Conservation (phyloP, 768 basidiomycete genomes). For the Artomyces pyxidatus region DNA sequence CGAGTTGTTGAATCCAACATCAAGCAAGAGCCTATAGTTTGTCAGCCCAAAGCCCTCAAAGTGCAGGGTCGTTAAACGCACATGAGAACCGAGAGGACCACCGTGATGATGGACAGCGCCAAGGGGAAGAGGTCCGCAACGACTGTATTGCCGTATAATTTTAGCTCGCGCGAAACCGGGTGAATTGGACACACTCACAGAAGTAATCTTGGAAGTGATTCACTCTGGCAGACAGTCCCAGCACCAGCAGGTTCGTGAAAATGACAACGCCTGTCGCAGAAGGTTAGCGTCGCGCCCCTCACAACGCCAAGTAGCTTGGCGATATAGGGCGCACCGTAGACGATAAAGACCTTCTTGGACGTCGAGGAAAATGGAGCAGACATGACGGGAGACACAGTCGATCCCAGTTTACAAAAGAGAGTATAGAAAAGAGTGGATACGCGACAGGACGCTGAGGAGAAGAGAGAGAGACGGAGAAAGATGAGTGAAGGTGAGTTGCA, state of each 20-base stretch:
- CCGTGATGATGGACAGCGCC: slow-evolving; percentile 44
- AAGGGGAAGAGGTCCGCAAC: slow-evolving; percentile 56
- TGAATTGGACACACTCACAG: slow-evolving; percentile 33
- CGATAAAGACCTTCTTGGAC: slow-evolving; percentile 1
- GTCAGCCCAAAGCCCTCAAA: neutral
- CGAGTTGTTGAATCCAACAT: slow-evolving; percentile 33
- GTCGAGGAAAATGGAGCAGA: neutral
- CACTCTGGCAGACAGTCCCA: slow-evolving; percentile 45
- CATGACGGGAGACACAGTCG: neutral
- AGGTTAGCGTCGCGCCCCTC: neutral
- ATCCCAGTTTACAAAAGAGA: neutral
- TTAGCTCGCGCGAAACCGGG: neutral
- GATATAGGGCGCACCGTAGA: slow-evolving; percentile 3
- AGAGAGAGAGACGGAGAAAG: neutral
- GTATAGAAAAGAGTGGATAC: neutral
- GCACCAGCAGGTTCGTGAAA: slow-evolving; percentile 39
- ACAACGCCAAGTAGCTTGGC: no score
- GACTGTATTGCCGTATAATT: slow-evolving; percentile 26
- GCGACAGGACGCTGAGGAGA: neutral
- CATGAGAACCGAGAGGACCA: slow-evolving; percentile 36
- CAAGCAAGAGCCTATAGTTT: slow-evolving; percentile 33
- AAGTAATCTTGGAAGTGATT: slow-evolving; percentile 54
- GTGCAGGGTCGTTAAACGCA: slow-evolving; percentile 20
- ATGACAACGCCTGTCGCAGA: slow-evolving; percentile 32
- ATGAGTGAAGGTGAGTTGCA: no score